Evolutionary conservation across 2,329 filamentous ascomycete species (phyloP), one percentile per base, ranked within the genome.

Genomic region (Neofusicoccum laricinum): DNA sequence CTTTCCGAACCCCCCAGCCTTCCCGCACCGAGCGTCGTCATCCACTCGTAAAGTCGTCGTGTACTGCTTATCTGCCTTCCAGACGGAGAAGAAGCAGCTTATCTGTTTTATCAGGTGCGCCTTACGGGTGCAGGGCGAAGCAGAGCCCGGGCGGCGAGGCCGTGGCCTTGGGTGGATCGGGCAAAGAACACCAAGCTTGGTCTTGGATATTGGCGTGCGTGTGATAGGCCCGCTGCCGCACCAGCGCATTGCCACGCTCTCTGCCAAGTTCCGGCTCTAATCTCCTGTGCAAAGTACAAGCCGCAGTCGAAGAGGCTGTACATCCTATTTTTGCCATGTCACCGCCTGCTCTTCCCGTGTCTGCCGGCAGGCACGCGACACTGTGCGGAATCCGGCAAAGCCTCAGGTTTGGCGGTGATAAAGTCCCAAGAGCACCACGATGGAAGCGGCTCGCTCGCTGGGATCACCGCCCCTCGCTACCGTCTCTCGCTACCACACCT

Each of bases 251-350:
- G 51, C 51, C 51, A 57, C 38, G 36, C 51, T 43, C 21, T 15
- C 2, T 2, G 51, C 51, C 51, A 57, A 57, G 51, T 12, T 40
- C 21, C 14, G 19, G 7, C 36, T 30, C 19, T 14, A 43, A 41
- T 43, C 21, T 25, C 8, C 21, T 1, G 3, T 6, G 4, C 17
- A 14, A 30, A 32, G 5, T 32, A 11, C 19, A 32, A 32, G 51
- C 51, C 38, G 51, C 51, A 57, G 36, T 25, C 21, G 19, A 25
- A 10, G 51, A 57, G 51, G 51, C 51, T 57, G 51, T 57, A 57
- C 51, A 43, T 57, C 14, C 51, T 57, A 57, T 57, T 57, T 57
- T 57, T 57, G 38, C 38, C 14, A 14, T 43, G n/a, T 32, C 51
- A 57, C 51, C 25, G 51, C 51, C 51, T 17, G n/a, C 51, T 17